phyloP scores from a whole-genome alignment of 1,284 basidiomycete species.

The Ceratobasidium sp. region DNA sequence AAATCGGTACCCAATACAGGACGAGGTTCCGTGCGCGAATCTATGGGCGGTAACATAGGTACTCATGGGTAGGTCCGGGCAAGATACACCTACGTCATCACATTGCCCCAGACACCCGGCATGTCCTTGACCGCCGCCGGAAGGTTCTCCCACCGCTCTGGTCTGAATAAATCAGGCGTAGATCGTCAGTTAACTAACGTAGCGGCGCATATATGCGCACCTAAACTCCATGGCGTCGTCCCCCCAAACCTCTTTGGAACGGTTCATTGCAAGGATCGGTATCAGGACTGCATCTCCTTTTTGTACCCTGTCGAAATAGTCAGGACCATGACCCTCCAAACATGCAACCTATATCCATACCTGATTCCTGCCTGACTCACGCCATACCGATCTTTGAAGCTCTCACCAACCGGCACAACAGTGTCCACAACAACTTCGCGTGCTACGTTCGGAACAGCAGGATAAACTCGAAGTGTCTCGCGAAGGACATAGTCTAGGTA shows the following conservation, averaged over 20 bases:
- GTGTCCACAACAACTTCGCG: conserved; percentile 54
- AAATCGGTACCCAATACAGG: conserved; percentile 80
- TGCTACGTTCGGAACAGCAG: conserved; percentile 50
- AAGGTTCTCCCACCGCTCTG: conserved; percentile 70
- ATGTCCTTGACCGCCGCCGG: conserved; percentile 64
- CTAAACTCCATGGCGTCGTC: conserved; percentile 61
- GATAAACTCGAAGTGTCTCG: conserved; percentile 55
- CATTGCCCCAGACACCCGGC: conserved; percentile 72
- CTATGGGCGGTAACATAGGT: neutral
- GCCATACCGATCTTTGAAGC: conserved; percentile 63
- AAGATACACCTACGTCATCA: conserved; percentile 67
- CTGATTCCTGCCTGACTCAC: conserved; percentile 57
- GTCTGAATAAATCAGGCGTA: conserved; percentile 56
- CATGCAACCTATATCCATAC: conserved; percentile 51
- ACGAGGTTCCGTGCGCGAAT: conserved; percentile 53
- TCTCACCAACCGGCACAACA: conserved; percentile 57
- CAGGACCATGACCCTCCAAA: neutral
- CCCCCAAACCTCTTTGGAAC: conserved; percentile 60
- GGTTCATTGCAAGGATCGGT: conserved; percentile 66
- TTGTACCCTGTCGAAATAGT: conserved; percentile 54
- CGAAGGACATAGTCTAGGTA: conserved; percentile 60
- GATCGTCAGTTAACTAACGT: neutral
- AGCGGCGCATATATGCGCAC: conserved; percentile 38
- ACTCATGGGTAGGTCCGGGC: neutral
- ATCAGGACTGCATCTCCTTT: conserved; percentile 66